Base-by-base conservation (phyloP, 352 stramenopile genomes). In the Globisporangium alternatum region DNA sequence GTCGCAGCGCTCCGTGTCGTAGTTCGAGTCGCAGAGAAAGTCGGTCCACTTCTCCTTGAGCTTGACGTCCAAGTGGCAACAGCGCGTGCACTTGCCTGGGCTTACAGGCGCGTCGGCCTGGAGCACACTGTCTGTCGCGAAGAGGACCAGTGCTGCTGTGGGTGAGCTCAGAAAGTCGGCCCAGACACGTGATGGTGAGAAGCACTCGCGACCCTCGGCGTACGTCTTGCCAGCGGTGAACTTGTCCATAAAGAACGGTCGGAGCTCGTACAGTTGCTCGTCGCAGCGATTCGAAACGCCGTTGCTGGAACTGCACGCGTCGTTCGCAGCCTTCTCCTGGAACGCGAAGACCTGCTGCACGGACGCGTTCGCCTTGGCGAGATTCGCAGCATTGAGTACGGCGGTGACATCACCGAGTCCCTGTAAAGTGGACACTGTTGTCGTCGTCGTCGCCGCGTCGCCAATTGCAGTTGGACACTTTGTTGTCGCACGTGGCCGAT, bases 281-380 rank as follows among this genome's bases (percentile, higher is more conserved):
- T 72, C 62, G 49, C 66, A 72, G 6, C 63, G 66, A 25, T 30
- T 70, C 33, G 19, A 39, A 22, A 12, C 31, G 19, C 25, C 25
- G 25, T 28, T 28, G 25, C 66, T 53, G 53, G 74, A 15, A 43
- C 67, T 56, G 58, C 75, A 91, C 5, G 66, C 78, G n/a, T 89
- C 81, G 60, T 91, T 91, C 7, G 48, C 66, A 7, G 75, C 81
- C 5, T 73, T 68, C 8, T 62, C 43, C 22, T 69, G 71, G 28
- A 81, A 89, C 10, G 76, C 71, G 28, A 79, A 76, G 48, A 89
- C 71, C 17, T 74, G 47, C 6, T 63, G 41, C 5, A 80, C 60
- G 0, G 78, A 51, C 5, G 31, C 43, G 30, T 70, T 65, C 1
- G 68, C 73, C 33, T 63, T 74, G 0, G 54, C 51, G 22, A 90